Evolutionary conservation across 192 early-diverging fungal species (phyloP).

Genomic region (Gonapodya prolifera): DNA sequence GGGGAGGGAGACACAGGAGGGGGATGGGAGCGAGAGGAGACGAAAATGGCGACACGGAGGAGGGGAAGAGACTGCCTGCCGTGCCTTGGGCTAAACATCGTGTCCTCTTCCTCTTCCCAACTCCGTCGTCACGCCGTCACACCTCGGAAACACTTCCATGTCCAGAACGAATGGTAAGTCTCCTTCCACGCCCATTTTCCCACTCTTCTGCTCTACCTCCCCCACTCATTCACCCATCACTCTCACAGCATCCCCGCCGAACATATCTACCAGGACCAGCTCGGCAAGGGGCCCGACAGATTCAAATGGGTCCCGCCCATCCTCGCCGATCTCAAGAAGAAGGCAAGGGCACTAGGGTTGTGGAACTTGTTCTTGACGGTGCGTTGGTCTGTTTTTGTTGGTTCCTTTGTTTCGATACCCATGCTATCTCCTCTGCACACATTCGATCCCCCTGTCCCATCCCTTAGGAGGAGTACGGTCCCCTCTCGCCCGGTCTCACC

Average conservation of each 20-base stretch:
- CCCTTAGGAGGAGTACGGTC: constrained; percentile 66
- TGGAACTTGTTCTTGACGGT: constrained; percentile 87
- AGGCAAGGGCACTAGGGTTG: constrained; percentile 73
- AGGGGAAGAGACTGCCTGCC: too few relatives aligned
- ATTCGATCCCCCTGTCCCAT: neutral
- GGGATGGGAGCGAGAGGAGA: too few relatives aligned
- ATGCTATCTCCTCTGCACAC: neutral
- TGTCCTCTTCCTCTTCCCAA: too few relatives aligned
- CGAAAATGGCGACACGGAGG: too few relatives aligned
- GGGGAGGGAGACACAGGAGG: too few relatives aligned
- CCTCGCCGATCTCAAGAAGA: constrained; percentile 76
- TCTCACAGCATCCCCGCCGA: constrained; percentile 94
- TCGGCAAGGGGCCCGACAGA: constrained; percentile 59
- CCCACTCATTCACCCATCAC: too few relatives aligned
- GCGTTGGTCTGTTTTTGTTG: neutral
- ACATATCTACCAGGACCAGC: constrained; percentile 49
- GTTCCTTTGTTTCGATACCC: neutral
- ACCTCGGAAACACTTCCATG: too few relatives aligned
- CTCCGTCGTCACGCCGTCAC: too few relatives aligned
- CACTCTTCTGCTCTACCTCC: too few relatives aligned
- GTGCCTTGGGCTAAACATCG: too few relatives aligned
- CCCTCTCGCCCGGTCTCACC: constrained; percentile 51
- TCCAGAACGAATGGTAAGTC: too few relatives aligned
- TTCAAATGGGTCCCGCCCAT: constrained; percentile 80
- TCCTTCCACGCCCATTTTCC: too few relatives aligned